phyloP scores from a whole-genome alignment of 2,329 filamentous ascomycete genomes.

The Annulohypoxylon truncatum region DNA sequence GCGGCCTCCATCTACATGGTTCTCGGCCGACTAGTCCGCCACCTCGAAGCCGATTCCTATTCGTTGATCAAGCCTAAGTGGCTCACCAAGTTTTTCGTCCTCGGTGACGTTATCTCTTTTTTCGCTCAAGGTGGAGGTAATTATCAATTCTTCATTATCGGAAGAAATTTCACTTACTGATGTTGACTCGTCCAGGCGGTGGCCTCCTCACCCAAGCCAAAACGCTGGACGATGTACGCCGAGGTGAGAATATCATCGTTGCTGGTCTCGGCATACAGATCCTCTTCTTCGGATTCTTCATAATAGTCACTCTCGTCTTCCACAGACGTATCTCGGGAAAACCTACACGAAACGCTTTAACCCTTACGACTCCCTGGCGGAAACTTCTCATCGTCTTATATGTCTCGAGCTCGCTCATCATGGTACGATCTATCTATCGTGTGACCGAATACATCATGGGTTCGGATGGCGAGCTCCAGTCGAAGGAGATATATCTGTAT shows the following conservation, averaged over 20 bases:
- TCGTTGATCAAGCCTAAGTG: constrained; percentile 57
- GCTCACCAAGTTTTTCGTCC: constrained; percentile 64
- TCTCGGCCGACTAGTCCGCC: constrained; percentile 54
- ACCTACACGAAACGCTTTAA: constrained; percentile 46
- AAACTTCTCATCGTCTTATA: constrained; percentile 31
- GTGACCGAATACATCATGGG: constrained; percentile 61
- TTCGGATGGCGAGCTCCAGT: constrained; percentile 56
- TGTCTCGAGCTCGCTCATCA: constrained; percentile 53
- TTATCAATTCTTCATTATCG: neutral
- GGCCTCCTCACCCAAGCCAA: constrained; percentile 53
- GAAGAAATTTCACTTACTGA: neutral
- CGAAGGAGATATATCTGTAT: constrained; percentile 59
- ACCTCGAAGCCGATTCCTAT: constrained; percentile 54
- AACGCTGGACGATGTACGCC: constrained; percentile 44
- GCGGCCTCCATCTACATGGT: constrained; percentile 61
- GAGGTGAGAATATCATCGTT: constrained; percentile 58
- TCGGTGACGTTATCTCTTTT: constrained; percentile 61
- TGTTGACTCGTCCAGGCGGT: constrained; percentile 48
- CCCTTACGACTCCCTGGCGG: constrained; percentile 36
- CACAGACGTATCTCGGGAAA: constrained; percentile 55
- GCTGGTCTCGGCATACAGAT: constrained; percentile 62
- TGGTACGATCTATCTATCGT: constrained; percentile 61
- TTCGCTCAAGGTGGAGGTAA: constrained; percentile 58
- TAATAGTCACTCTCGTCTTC: constrained; percentile 58
- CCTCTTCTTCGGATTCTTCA: constrained; percentile 62